Evolutionary conservation across 345 rosid species (phyloP).

Genomic region (Lumnitzera littorea): DNA sequence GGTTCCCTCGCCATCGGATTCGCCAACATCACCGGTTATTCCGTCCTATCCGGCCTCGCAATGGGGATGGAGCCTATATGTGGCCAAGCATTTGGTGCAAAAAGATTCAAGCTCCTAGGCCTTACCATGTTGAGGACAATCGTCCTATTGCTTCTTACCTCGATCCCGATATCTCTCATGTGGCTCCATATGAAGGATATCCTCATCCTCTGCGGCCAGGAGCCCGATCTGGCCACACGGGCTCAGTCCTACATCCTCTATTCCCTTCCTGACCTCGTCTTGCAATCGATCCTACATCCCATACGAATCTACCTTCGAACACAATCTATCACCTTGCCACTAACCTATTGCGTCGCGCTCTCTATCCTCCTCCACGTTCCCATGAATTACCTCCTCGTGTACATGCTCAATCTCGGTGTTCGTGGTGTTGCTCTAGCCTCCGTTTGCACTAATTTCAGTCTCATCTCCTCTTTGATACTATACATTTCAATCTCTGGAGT

Average conservation of each 20-base stretch:
- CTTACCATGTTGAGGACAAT: constrained; percentile 23
- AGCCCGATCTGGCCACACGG: constrained; percentile 14
- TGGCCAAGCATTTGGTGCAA: constrained; percentile 31
- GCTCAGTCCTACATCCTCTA: constrained; percentile 26
- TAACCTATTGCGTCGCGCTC: constrained; percentile 18
- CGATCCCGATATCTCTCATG: constrained; percentile 20
- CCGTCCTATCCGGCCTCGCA: constrained; percentile 1
- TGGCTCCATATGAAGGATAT: constrained; percentile 27
- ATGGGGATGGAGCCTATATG: constrained; percentile 29
- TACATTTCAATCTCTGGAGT: constrained; percentile 23
- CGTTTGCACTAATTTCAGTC: constrained; percentile 24
- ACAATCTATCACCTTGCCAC: constrained; percentile 21
- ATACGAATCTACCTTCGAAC: constrained; percentile 12
- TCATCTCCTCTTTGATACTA: constrained; percentile 16
- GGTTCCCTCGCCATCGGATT: constrained; percentile 20
- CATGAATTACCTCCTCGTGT: constrained; percentile 15
- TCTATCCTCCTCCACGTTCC: constrained; percentile 26
- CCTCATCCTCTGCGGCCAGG: constrained; percentile 29
- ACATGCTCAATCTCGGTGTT: constrained; percentile 17
- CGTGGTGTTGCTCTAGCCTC: constrained; percentile 23
- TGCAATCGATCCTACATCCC: constrained; percentile 28
- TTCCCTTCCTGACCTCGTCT: constrained; percentile 26
- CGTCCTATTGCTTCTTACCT: constrained; percentile 15
- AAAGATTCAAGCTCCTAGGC: constrained; percentile 23
- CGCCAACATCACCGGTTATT: constrained; percentile 3